A percentile compares a stretch with the other conserved stretches of the same genome.
phyloP scores from a whole-genome alignment of 1,284 basidiomycete genomes.

The Pseudozyma hubeiensis region DNA sequence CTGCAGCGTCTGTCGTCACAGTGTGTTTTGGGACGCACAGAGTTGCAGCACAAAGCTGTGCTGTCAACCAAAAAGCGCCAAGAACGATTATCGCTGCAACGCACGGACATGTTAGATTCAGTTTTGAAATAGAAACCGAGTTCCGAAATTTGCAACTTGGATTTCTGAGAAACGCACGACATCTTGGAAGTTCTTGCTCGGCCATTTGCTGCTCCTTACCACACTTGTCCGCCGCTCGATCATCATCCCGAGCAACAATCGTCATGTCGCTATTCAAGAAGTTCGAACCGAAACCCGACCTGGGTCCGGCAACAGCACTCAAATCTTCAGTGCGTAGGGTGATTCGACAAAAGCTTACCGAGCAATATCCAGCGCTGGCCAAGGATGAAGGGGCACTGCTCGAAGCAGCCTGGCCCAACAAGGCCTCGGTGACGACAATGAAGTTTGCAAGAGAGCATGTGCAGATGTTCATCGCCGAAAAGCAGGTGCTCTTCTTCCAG shows the following conservation, averaged over 20 bases:
- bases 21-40: conserved; percentile 4
- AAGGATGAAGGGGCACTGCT: conserved; percentile 75
- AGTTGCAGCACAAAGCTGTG: conserved; percentile 11
- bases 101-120: conserved; percentile 32
- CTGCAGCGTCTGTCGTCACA: not conserved
- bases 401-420: conserved; percentile 98
- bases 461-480: conserved; percentile 87
- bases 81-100: not conserved
- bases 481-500: conserved; percentile 93
- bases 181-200: not conserved
- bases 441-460: conserved; percentile 94
- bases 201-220: not conserved
- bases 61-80: conserved; percentile 1
- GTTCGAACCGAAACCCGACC: conserved; percentile 79
- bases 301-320: conserved; percentile 90
- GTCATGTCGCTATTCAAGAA: conserved; percentile 68
- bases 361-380: conserved; percentile 78
- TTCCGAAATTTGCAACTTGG: conserved; percentile 17
- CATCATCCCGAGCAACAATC: not conserved
- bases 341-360: conserved; percentile 82
- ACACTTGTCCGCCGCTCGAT: too few species aligned
- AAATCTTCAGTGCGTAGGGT: conserved; percentile 93
- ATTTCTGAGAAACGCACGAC: conserved; percentile 8
- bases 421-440: conserved; percentile 88
- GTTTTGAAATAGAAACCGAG: conserved; percentile 8